phyloP scores from a whole-genome alignment of 345 rosid genomes.

The Hibiscus mutabilis region DNA sequence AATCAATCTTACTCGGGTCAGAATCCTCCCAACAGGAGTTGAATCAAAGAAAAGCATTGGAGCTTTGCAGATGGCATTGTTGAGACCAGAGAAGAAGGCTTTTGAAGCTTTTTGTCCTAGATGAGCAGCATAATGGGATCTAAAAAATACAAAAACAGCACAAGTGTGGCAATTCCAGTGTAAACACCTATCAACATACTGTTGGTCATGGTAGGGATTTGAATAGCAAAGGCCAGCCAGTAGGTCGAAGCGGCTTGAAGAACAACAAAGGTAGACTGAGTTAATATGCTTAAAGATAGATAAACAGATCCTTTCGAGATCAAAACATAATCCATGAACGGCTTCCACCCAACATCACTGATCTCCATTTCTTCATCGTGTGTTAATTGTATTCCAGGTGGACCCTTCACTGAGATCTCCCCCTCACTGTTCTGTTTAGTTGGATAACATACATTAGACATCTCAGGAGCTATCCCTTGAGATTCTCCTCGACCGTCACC shows the following conservation, averaged over 20 bases:
- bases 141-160: conserved; percentile 38
- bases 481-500: conserved; percentile 20
- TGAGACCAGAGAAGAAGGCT: conserved; percentile 63
- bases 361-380: conserved; percentile 57
- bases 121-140: conserved; percentile 37
- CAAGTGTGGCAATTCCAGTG: conserved; percentile 48
- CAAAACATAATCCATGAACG: conserved; percentile 49
- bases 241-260: conserved; percentile 60
- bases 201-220: conserved; percentile 34
- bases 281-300: conserved; percentile 20
- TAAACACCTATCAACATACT: conserved; percentile 48
- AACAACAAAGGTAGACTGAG: conserved; percentile 39
- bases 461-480: conserved; percentile 10
- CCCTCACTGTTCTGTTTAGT: conserved; percentile 22
- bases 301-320: conserved; percentile 42
- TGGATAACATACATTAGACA: conserved; percentile 9
- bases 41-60: conserved; percentile 81
- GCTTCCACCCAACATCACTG: conserved; percentile 59
- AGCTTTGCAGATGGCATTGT: conserved; percentile 52
- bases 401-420: conserved; percentile 25
- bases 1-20: conserved; percentile 53
- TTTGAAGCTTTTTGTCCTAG: conserved; percentile 64
- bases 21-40: conserved; percentile 72
- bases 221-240: conserved; percentile 68
- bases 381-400: conserved; percentile 45